A percentile compares a stretch with the other conserved stretches of the same genome.
phyloP scores from a whole-genome alignment of 2,329 filamentous ascomycete species.

The Fusarium sp. region DNA sequence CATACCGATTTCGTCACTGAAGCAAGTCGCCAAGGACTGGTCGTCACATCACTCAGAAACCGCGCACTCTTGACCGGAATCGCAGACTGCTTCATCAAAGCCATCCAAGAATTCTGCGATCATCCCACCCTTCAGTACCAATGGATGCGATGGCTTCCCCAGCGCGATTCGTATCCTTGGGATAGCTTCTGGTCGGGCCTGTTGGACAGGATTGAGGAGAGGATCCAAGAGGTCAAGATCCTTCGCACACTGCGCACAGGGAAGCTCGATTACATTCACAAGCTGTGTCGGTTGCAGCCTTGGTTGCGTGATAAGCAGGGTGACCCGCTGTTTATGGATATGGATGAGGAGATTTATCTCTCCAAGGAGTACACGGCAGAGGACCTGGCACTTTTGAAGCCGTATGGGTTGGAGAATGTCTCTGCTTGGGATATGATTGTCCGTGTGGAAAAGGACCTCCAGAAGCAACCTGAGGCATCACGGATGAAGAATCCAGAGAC shows the following conservation, averaged over 20 bases:
- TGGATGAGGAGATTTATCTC: conserved; percentile 27
- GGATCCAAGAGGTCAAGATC: conserved; percentile 18
- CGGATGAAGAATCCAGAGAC: conserved; percentile 24
- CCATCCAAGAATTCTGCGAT: conserved; percentile 54
- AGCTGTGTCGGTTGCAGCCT: conserved; percentile 13
- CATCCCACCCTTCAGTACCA: conserved; percentile 53
- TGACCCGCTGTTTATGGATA: conserved; percentile 33
- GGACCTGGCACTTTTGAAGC: conserved; percentile 7
- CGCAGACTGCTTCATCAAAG: conserved; percentile 54
- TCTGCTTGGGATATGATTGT: background rate
- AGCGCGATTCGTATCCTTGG: conserved; percentile 35
- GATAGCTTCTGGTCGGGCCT: conserved; percentile 47
- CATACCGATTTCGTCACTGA: conserved; percentile 63
- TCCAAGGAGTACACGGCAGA: conserved; percentile 25
- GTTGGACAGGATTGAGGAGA: conserved; percentile 38
- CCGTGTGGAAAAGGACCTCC: conserved; percentile 25
- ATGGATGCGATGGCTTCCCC: conserved; percentile 61
- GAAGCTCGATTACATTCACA: conserved; percentile 11
- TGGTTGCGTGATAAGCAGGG: conserved; percentile 27
- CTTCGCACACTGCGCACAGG: conserved; percentile 20
- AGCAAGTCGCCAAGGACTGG: conserved; percentile 58
- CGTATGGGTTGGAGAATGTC: conserved; percentile 19
- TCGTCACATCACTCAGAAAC: conserved; percentile 55
- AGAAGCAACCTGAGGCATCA: background rate
- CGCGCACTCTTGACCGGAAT: conserved; percentile 50